These are phyloP conservation scores for Elymus sibiricus DNA, from an alignment of 176 grass and related monocot species.

Conservation along the genomic window DNA sequence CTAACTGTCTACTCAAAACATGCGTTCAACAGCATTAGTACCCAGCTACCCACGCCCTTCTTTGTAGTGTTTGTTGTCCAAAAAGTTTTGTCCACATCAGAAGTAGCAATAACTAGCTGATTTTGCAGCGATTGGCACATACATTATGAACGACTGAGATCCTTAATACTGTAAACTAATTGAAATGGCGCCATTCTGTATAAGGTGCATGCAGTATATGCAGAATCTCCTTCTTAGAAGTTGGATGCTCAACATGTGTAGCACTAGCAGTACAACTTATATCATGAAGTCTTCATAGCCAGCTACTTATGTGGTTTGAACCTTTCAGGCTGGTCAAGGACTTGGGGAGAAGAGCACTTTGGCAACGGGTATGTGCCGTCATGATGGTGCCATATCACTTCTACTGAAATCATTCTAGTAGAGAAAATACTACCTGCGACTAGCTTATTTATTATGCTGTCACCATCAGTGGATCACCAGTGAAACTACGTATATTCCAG, in stretches of 20 bases:
- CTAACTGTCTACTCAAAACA: neutral
- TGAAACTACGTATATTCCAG: constrained; percentile 35
- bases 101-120: neutral
- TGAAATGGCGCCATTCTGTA: neutral
- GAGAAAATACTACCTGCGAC: too few relatives aligned
- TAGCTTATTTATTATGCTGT: too few relatives aligned
- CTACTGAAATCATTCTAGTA: neutral
- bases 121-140: neutral
- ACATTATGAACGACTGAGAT: neutral
- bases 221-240: neutral
- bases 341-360: constrained; percentile 96
- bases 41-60: neutral
- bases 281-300: neutral
- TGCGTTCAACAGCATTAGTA: neutral
- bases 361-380: constrained; percentile 68
- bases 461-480: neutral
- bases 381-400: neutral
- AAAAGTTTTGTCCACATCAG: neutral
- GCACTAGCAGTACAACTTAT: neutral
- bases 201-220: neutral
- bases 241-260: neutral
- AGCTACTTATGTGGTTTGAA: neutral
- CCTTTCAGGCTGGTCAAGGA: constrained; percentile 96
- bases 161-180: too few relatives aligned
- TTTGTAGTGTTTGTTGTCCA: neutral